Base-by-base conservation (phyloP, 1,284 basidiomycete species). In the Takashimella tepidaria region DNA sequence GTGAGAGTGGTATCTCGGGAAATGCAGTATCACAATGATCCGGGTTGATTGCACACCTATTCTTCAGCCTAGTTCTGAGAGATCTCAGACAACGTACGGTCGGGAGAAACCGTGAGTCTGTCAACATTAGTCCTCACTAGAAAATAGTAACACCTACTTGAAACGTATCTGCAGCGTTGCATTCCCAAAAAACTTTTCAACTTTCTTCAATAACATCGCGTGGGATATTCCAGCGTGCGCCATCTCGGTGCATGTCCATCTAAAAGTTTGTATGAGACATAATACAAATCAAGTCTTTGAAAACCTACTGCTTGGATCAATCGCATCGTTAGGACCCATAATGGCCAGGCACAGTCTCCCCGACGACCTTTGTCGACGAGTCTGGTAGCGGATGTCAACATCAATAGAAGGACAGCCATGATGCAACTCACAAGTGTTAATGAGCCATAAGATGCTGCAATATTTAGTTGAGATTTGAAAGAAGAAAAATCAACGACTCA, bases 191-290 rank as follows among this genome's bases (percentile, higher is more conserved):
- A 2, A 67, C 63, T n/a, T 60, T 64, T 53, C 64, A 55, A 45
- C 70, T 50, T 24, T 70, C 68, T 23, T 70, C 61, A 0, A 66
- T 57, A 2, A 66, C 61, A 5, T 65, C 56, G 2, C 50, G 31
- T 0, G 62, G 55, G 3, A 72, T 57, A 43, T 64, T 61, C 71
- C 71, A 73, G 4, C 59, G 54, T 11, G 54, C 43, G 3, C 67
- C 67, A 49, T 73, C 71, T 3, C 69, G 57, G 50, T 73, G 70
- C 37, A 70, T 47, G 4, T 68, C 70, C 70, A 72, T 72, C 60
- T 66, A 48, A 13, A 21, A 41, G 55, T 16, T 51, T 49, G 11
- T 19, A 44, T 5, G 8, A 3, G 13, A 6, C 4, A 37, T 22
- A 21, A 2, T 3, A 8, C 8, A 8, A 8, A 37, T 37, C 10